A percentile compares a stretch with the other conserved stretches of the same genome.
Evolutionary conservation across 2,329 filamentous ascomycete species (phyloP).

Genomic region (Aspergillus ustus): DNA sequence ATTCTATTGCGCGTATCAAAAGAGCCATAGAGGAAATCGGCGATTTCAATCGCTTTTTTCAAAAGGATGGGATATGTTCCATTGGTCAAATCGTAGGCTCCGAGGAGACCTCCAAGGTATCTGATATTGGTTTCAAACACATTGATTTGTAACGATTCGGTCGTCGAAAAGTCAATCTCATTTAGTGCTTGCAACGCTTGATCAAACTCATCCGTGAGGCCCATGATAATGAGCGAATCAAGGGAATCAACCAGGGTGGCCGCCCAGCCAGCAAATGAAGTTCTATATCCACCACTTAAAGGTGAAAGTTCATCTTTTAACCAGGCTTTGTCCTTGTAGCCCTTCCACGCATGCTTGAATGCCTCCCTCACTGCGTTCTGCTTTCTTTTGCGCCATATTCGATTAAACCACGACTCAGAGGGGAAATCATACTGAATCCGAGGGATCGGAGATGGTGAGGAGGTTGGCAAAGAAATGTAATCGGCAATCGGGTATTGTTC

Average conservation of each 20-base stretch:
- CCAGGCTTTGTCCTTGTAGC: conserved; percentile 82
- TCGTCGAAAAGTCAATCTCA: conserved; percentile 81
- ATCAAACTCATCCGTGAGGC: conserved; percentile 75
- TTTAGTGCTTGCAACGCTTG: conserved; percentile 72
- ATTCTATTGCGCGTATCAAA: conserved; percentile 95
- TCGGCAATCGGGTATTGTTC: conserved; percentile 78
- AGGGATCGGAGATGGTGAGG: conserved; percentile 70
- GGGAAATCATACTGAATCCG: conserved; percentile 76
- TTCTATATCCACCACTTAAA: conserved; percentile 67
- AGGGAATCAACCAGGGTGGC: conserved; percentile 83
- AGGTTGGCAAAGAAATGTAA: conserved; percentile 74
- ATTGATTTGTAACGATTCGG: conserved; percentile 70
- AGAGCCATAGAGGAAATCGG: conserved; percentile 77
- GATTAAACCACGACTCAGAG: conserved; percentile 63
- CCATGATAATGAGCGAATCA: conserved; percentile 87
- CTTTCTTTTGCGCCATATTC: conserved; percentile 66
- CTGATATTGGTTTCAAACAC: conserved; percentile 92
- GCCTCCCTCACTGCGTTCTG: conserved; percentile 72
- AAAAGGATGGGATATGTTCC: conserved; percentile 71
- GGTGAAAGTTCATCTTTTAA: conserved; percentile 85
- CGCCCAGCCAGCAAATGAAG: conserved; percentile 90
- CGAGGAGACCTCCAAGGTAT: conserved; percentile 84
- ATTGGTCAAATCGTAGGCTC: conserved; percentile 84
- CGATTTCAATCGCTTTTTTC: conserved; percentile 79
- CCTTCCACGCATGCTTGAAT: conserved; percentile 78